Evolutionary conservation across 495 filamentous ascomycete species (phyloP), one percentile per base, ranked within the genome.

Genomic region (Tuber borchii): DNA sequence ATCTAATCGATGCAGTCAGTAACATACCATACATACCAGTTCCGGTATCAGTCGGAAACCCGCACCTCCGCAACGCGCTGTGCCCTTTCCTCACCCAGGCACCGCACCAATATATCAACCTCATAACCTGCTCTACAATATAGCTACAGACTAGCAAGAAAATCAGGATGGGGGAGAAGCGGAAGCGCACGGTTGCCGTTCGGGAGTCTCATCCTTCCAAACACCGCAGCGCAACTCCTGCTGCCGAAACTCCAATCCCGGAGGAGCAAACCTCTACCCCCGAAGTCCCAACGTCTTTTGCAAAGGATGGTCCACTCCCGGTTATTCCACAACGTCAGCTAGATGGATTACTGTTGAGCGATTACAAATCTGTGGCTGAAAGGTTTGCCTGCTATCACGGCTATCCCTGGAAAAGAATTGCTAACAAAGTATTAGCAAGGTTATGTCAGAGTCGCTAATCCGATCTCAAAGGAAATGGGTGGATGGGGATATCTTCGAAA

Each of bases 381-480:
- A 97, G 93, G 93, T 93, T 83, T 79, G 84, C 71, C 9, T 72
- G 70, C 4, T 31, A 22, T 31, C 17, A 45, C 10, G 20, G 2
- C 71, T 70, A 14, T 26, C 34, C 45, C 65, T 39, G 22, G 22
- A 43, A 26, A 9, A 31, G 48, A 71, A 51, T 69, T 72, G 71
- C 70, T 75, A 68, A 74, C 43, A 74, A 16, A 48, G 77, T 69
- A 44, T 73, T 77, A 97, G 95, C 84, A 93, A 92, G 71, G 92
- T 99, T 10, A 87, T 98, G 71, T 87, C 90, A 71, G 89, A 92
- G 72, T 94, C 96, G 6, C 87, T 99, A 26, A 86, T 90, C 71
- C 89, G 93, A 72, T 98, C 96, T 71, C 93, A 93, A 73, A 88
- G 91, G 79, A 91, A 90, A 89, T 98, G 96, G 96, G 87, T 93